phyloP scores from a whole-genome alignment of 2,329 filamentous ascomycete species.

The Aspergillus sp. region DNA sequence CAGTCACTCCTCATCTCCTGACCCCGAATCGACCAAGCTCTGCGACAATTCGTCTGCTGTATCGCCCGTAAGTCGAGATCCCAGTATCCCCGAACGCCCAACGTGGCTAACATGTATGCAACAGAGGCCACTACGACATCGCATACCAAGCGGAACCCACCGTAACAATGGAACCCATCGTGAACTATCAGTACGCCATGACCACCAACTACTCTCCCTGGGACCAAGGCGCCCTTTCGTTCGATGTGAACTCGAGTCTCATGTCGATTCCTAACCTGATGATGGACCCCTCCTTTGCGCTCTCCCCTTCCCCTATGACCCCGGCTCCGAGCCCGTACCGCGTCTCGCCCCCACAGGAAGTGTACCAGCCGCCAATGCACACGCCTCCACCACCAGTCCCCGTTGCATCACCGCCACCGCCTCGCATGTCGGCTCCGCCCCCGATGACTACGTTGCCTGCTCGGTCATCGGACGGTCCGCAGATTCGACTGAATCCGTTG shows the following conservation, averaged over 20 bases:
- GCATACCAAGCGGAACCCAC: conserved; percentile 67
- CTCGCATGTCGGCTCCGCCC: conserved; percentile 24
- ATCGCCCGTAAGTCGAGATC: conserved; percentile 58
- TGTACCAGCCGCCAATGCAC: conserved; percentile 33
- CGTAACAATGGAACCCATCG: conserved; percentile 38
- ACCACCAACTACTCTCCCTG: conserved; percentile 38
- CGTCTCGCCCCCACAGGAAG: conserved; percentile 33
- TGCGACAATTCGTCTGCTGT: conserved; percentile 68
- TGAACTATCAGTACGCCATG: conserved; percentile 43
- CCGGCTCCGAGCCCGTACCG: conserved; percentile 30
- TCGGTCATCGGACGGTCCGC: conserved; percentile 36
- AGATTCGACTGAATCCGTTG: conserved; percentile 43
- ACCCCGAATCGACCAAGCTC: conserved; percentile 39
- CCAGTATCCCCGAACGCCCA: not conserved
- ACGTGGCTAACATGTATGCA: conserved; percentile 19
- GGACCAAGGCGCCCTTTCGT: conserved; percentile 37
- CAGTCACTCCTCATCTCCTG: conserved; percentile 59
- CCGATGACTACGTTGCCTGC: conserved; percentile 34
- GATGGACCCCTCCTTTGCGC: conserved; percentile 34
- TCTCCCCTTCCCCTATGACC: conserved; percentile 29
- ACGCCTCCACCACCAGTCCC: conserved; percentile 22
- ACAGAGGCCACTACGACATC: conserved; percentile 86
- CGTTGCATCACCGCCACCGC: conserved; percentile 27
- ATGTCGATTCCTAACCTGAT: conserved; percentile 43
- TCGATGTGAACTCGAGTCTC: conserved; percentile 40